Base-by-base conservation (phyloP, 2,329 filamentous ascomycete species). In the Macrophomina pseudophaseolina region DNA sequence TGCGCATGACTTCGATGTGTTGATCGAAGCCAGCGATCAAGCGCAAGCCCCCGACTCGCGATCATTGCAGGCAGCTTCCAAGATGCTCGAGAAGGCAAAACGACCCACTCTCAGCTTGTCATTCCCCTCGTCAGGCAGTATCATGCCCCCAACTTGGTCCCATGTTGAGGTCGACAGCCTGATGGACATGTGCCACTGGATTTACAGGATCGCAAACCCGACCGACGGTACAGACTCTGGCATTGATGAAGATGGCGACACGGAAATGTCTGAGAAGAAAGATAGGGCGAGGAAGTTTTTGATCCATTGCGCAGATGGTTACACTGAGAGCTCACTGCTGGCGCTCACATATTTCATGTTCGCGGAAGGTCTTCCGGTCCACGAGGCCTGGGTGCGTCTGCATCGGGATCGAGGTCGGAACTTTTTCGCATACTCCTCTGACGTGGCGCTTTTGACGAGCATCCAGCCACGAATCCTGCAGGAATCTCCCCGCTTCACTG, bases 331-430 rank as follows among this genome's bases (percentile, higher is more conserved):
- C 1, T 93, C 93, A 1, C 85, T 99, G 78, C 84, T 99, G 18
- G 93, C 88, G 1, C 87, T 99, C 46, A 92, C 94, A 9, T 99
- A 99, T 79, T 93, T 90, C 76, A 97, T 96, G 85, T 99, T 93
- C 78, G 92, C 91, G 64, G 92, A 95, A 69, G 93, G 92, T 6
- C 83, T 88, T 11, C 86, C 94, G 0, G 86, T 94, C 0, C 91
- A 94, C 33, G 88, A 93, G 66, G 94, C 95, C 8, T 98, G 94
- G 94, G 83, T 98, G 9, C 85, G 88, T 67, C 83, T 99, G 58
- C 95, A 99, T 76, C 89, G 89, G 11, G 85, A 88, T 12, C 92
- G 91, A 77, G 85, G 87, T 66, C 91, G 95, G 68, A 98, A 99
- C 75, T 97, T 98, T 81, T 99, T 99, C 75, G 93, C 95, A 0